Base-by-base conservation (phyloP, 1,284 basidiomycete genomes). In the Boletellus deceptivus region DNA sequence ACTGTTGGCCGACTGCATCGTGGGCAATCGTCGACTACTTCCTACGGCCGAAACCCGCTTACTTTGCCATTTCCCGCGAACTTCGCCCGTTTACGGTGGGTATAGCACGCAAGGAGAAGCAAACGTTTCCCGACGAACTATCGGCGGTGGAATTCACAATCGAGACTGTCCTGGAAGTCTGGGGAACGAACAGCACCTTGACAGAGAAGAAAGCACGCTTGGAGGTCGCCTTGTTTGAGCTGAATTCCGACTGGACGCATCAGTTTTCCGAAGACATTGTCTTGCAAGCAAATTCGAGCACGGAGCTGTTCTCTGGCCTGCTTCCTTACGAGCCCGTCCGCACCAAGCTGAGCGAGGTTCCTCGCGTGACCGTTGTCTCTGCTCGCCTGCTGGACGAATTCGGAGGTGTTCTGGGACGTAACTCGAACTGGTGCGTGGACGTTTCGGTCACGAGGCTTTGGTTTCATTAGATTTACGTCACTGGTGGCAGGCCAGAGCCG, bases 11-110 rank as follows among this genome's bases (percentile, higher is more conserved):
- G 6, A 82, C 82, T 35, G 87, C 86, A 17, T 87, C 84, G 8
- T 91, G 89, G 89, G 79, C 85, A 1, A 89, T 91, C 53, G 76
- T 79, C 34, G 89, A 91, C 66, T 90, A 90, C 65, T 89, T 84
- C 70, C 68, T 89, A 37, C 74, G 89, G 20, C 84, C 84, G 17
- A 92, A 91, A 65, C 87, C 89, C 1, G 80, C 89, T 0, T 90
- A 77, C 69, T 89, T 81, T 61, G 65, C 84, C 8, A 82, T 91
- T 52, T 77, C 82, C 27, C 77, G 89, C 31, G 89, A 90, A 69
- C 73, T 90, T 44, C 78, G 80, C 53, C 79, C 77, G 0, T 83
- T 76, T 70, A 91, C 89, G 1, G 86, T 93, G 46, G 91, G 91
- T 27, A 85, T 89, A 75, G 85, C 84, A 16, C 81, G 91, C 52